A percentile compares a stretch with the other conserved stretches of the same genome.
phyloP scores from a whole-genome alignment of 2,329 filamentous ascomycete species.

The Exophiala sp. region DNA sequence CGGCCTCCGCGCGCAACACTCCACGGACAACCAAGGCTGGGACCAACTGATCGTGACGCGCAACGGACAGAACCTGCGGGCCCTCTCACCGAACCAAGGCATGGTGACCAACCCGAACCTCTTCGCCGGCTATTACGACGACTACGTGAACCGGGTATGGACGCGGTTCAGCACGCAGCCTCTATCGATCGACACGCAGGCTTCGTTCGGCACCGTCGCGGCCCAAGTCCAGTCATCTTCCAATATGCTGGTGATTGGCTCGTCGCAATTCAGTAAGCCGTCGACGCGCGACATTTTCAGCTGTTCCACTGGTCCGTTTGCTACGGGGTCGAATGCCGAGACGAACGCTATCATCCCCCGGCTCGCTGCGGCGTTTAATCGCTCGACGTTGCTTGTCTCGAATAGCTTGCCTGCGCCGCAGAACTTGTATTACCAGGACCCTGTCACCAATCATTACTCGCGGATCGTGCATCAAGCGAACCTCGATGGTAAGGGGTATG shows the following conservation, averaged over 20 bases:
- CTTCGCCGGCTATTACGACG: constrained; percentile 49
- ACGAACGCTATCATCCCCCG: constrained; percentile 63
- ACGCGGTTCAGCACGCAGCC: constrained; percentile 40
- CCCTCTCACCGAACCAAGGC: constrained; percentile 41
- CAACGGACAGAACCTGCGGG: constrained; percentile 38
- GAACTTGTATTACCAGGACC: constrained; percentile 49
- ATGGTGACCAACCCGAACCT: constrained; percentile 40
- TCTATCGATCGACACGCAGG: constrained; percentile 61
- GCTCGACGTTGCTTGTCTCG: constrained; percentile 56
- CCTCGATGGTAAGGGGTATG: constrained; percentile 58
- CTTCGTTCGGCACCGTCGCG: constrained; percentile 48
- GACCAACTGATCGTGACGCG: constrained; percentile 50
- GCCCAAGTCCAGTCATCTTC: constrained; percentile 46
- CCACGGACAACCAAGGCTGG: constrained; percentile 56
- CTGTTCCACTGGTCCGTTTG: constrained; percentile 59
- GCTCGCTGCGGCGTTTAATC: constrained; percentile 69
- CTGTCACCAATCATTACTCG: constrained; percentile 60
- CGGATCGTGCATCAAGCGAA: constrained; percentile 58
- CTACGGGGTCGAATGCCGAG: constrained; percentile 39
- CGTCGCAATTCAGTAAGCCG: constrained; percentile 51
- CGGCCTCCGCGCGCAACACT: constrained; percentile 51
- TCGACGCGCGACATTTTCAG: constrained; percentile 59
- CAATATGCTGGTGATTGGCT: constrained; percentile 40
- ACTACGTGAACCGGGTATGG: constrained; percentile 50
- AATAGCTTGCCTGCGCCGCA: constrained; percentile 48